Evolutionary conservation across 1,284 basidiomycete genomes (phyloP).

Genomic region (Ceratorhiza oryzae-sativae): DNA sequence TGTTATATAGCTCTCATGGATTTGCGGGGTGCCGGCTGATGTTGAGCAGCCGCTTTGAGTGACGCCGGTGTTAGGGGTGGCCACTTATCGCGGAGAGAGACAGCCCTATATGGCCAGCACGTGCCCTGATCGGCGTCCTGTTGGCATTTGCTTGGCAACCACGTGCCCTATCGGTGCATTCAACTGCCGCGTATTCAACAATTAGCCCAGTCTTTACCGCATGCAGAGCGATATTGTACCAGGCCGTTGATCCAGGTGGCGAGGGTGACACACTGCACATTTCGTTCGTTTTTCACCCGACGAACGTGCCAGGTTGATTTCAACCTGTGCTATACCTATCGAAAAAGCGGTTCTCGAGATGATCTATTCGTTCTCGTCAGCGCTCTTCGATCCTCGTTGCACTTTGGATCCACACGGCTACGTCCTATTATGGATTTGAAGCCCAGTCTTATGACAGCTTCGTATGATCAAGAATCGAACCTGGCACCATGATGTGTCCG

Average conservation of each 20-base stretch:
- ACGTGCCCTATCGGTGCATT: slow-evolving; percentile 1
- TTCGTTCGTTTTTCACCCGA: too few species aligned
- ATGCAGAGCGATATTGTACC: too few species aligned
- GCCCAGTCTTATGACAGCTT: background rate
- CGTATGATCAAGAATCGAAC: background rate
- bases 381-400: too few species aligned
- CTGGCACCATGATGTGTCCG: background rate
- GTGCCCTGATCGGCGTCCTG: slow-evolving; percentile 16
- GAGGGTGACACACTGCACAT: too few species aligned
- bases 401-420: background rate
- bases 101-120: background rate
- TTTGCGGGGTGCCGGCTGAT: background rate
- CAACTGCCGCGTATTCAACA: too few species aligned
- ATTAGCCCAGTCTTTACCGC: too few species aligned
- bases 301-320: background rate
- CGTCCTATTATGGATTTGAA: background rate
- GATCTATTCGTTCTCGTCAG: background rate
- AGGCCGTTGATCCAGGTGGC: too few species aligned
- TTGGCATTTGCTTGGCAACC: slow-evolving; percentile 1
- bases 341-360: background rate
- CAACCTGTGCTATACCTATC: background rate
- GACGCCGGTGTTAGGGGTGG: background rate
- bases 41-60: background rate
- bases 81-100: background rate
- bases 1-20: background rate